Evolutionary conservation across 306 rosid species (phyloP).

Genomic region (Heteromeles arbutifolia): DNA sequence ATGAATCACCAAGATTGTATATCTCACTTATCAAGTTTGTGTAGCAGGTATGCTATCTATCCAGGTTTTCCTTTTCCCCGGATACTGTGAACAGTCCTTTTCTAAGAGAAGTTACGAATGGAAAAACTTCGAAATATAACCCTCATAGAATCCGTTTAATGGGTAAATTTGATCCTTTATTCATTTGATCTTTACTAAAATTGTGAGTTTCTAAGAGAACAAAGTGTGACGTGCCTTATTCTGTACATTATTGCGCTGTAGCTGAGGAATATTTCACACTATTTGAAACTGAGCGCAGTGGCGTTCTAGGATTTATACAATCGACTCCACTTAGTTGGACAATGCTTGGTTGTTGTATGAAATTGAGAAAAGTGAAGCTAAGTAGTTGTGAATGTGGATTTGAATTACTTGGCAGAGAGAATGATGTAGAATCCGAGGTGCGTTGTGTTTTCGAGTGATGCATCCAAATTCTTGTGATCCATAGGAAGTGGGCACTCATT

Average conservation of each 20-base stretch:
- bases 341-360: too few species aligned
- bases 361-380: not conserved
- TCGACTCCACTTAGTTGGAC: too few species aligned
- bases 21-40: not conserved
- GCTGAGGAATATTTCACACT: too few species aligned
- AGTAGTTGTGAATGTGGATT: not conserved
- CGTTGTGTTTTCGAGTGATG: not conserved
- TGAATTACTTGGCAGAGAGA: not conserved
- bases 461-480: not conserved
- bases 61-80: not conserved
- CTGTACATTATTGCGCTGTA: too few species aligned
- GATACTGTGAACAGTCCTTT: not conserved
- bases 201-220: too few species aligned
- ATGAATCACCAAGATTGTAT: conserved; percentile 10
- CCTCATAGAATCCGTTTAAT: not conserved
- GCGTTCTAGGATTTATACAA: too few species aligned
- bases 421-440: not conserved
- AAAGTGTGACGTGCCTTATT: too few species aligned
- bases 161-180: not conserved
- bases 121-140: not conserved
- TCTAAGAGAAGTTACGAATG: not conserved
- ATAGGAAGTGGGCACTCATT: not conserved
- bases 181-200: too few species aligned
- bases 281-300: too few species aligned
- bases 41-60: not conserved